These are phyloP conservation scores for Yarrowia phangngaensis DNA, from an alignment of 805 yeast species.

Conservation along the genomic window DNA sequence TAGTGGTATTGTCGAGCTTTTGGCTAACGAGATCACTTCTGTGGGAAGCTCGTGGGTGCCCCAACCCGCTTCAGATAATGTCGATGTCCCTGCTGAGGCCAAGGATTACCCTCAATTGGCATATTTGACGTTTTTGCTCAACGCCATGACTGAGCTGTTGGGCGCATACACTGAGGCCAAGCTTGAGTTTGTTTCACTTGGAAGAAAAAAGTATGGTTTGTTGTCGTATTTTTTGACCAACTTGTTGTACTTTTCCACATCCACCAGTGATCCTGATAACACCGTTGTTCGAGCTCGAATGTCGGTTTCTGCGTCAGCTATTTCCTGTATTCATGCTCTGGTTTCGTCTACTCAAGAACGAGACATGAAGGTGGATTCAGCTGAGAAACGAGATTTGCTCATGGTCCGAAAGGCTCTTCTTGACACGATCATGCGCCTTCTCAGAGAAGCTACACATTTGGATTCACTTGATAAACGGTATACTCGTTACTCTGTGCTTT, in stretches of 20 bases:
- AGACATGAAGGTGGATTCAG: conserved; percentile 38
- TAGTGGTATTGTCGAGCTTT: conserved; percentile 59
- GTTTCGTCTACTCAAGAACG: conserved; percentile 55
- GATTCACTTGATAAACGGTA: conserved; percentile 47
- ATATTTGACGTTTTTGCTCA: conserved; percentile 65
- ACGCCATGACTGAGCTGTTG: conserved; percentile 63
- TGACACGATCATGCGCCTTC: conserved; percentile 60
- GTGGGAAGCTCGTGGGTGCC: conserved; percentile 42
- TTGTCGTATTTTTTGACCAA: conserved; percentile 74
- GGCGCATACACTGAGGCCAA: conserved; percentile 78
- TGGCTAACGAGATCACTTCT: conserved; percentile 64
- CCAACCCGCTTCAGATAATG: conserved; percentile 33
- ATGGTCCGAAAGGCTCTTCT: conserved; percentile 70
- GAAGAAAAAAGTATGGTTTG: conserved; percentile 49
- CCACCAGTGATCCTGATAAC: conserved; percentile 37
- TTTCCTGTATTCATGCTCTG: conserved; percentile 57
- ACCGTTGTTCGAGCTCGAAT: conserved; percentile 41
- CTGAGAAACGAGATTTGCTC: conserved; percentile 47
- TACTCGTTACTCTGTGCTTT: conserved; percentile 51
- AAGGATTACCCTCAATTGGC: conserved; percentile 35
- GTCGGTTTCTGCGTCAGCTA: conserved; percentile 59
- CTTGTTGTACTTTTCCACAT: conserved; percentile 52
- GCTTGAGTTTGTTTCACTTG: conserved; percentile 46
- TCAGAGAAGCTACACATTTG: conserved; percentile 39
- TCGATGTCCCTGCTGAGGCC: conserved; percentile 29